Base-by-base conservation (phyloP, 2,329 filamentous ascomycete species). In the Atkinsonella texensis region DNA sequence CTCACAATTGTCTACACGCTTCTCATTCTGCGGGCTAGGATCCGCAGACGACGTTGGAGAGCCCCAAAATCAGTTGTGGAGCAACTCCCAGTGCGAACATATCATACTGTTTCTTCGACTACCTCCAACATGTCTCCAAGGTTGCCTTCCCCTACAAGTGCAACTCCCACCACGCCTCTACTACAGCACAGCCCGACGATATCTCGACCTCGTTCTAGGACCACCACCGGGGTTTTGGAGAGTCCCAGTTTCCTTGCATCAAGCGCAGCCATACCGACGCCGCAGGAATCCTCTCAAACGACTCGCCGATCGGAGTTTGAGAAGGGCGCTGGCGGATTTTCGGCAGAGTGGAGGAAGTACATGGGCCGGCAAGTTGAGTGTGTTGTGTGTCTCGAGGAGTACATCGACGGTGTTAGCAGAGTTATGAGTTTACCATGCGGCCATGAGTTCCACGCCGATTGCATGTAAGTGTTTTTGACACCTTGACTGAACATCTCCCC, bases 351-450 rank as follows among this genome's bases (percentile, higher is more conserved):
- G 80, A 81, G 75, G 60, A 83, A 82, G 63, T 81, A 81, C 55
- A 83, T 81, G 79, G 76, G 79, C 5, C 71, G 77, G 41, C 81
- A 84, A 65, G 81, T 89, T 9, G 93, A 98, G 67, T 98, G 93
- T 64, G 91, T 96, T 12, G 91, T 98, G 2, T 98, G 93, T 61
- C 72, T 98, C 35, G 93, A 98, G 64, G 93, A 98, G 65, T 98
- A 97, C 62, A 76, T 95, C 20, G 90, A 96, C 66, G 93, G 93
- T 40, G 83, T 96, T 60, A 95, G 89, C 65, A 81, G 83, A 62
- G 91, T 98, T 40, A 98, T 98, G 93, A 94, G 89, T 63, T 71
- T 98, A 53, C 93, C 93, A 9, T 98, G 93, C 68, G 93, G 93
- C 38, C 93, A 98, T 66, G 93, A 98, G 63, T 98, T 97, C 68